Evolutionary conservation across 169 alveolate genomes (phyloP).

Genomic region (Prorocentrum cordatum): DNA sequence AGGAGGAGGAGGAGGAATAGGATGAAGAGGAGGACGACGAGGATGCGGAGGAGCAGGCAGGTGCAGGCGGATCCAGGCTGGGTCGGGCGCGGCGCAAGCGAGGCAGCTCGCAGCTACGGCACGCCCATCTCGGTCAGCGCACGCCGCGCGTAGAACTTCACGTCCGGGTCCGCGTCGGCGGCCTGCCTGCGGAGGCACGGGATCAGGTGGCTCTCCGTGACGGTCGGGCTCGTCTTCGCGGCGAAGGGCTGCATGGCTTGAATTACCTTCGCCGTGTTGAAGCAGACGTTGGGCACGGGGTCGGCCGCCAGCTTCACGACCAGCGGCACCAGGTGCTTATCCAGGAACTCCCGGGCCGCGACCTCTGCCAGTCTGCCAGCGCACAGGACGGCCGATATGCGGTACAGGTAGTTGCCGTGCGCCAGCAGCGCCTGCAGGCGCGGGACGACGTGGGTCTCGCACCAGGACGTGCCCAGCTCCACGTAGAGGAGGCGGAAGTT

Average conservation of each 20-base stretch:
- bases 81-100: too few species aligned
- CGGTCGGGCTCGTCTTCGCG: background rate
- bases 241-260: background rate
- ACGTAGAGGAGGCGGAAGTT: constrained; percentile 34
- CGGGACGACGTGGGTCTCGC: constrained; percentile 45
- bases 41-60: too few species aligned
- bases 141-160: constrained; percentile 46
- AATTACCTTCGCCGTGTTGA: constrained; percentile 54
- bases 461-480: constrained; percentile 34
- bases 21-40: too few species aligned
- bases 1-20: too few species aligned
- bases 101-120: too few species aligned
- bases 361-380: constrained; percentile 35
- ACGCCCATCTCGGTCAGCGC: constrained; percentile 13
- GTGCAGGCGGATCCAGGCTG: too few species aligned
- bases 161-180: constrained; percentile 10
- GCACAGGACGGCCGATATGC: constrained; percentile 48
- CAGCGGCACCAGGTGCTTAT: constrained; percentile 48
- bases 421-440: constrained; percentile 23
- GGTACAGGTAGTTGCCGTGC: constrained; percentile 61
- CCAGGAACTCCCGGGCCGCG: constrained; percentile 17
- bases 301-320: background rate
- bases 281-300: constrained; percentile 59
- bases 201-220: background rate
- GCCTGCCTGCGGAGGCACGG: background rate